A percentile compares a stretch with the other conserved stretches of the same genome.
Evolutionary conservation across 345 rosid species (phyloP).

Genomic region (Nasturtium officinale): DNA sequence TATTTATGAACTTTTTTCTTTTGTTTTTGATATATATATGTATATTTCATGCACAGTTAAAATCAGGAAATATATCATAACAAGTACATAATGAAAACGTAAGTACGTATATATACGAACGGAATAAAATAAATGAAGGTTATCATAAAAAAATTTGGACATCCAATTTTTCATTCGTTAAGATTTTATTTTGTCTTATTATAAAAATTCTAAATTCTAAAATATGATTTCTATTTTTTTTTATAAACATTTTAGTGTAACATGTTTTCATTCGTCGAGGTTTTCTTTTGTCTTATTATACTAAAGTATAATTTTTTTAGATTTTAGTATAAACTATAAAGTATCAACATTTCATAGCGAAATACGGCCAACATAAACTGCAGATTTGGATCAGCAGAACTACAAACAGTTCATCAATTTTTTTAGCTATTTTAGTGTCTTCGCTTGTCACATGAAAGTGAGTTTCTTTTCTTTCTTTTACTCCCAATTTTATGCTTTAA

Average conservation of each 20-base stretch:
- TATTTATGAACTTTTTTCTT: not conserved
- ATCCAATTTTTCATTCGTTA: not conserved
- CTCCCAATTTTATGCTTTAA: slow-evolving; percentile 28
- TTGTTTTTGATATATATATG: not conserved
- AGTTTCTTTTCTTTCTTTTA: slow-evolving; percentile 16
- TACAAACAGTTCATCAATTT: not conserved
- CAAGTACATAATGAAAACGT: not conserved
- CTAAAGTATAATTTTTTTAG: too few relatives aligned
- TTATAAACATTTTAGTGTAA: too few relatives aligned
- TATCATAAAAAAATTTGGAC: not conserved
- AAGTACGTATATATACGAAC: not conserved
- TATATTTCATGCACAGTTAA: not conserved
- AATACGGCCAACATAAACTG: not conserved
- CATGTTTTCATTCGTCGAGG: too few relatives aligned
- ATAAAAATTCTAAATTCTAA: not conserved
- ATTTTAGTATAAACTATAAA: too few relatives aligned
- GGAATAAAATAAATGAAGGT: not conserved
- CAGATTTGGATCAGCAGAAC: not conserved
- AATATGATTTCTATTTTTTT: too few relatives aligned
- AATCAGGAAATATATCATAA: not conserved
- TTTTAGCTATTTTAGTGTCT: not conserved
- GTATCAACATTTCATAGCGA: not conserved
- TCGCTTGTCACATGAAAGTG: slow-evolving; percentile 43
- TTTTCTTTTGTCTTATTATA: too few relatives aligned
- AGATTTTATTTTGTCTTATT: not conserved